These are phyloP conservation scores for Talaromyces verruculosus DNA, from an alignment of 2,329 filamentous ascomycete genomes.

Conservation along the genomic window DNA sequence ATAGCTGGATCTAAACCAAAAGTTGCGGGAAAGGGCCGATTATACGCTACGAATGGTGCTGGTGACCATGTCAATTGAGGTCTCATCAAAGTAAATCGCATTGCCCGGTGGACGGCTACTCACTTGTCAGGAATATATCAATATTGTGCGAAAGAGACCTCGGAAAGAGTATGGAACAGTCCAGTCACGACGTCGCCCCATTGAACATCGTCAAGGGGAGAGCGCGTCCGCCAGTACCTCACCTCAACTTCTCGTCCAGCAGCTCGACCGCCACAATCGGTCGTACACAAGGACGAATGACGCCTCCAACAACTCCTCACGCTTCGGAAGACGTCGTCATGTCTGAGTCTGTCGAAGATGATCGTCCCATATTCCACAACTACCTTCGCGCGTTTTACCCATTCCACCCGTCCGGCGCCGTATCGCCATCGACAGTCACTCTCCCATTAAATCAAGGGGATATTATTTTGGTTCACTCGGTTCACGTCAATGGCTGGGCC, in stretches of 20 bases:
- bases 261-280: slow-evolving; percentile 13
- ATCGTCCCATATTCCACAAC: slow-evolving; percentile 78
- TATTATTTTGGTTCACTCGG: slow-evolving; percentile 88
- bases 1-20: not conserved
- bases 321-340: slow-evolving; percentile 58
- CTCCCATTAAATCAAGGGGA: slow-evolving; percentile 87
- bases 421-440: slow-evolving; percentile 83
- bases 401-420: slow-evolving; percentile 75
- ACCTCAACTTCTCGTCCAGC: slow-evolving; percentile 22
- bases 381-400: slow-evolving; percentile 93
- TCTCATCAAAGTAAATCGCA: slow-evolving; percentile 16
- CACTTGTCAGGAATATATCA: slow-evolving; percentile 19
- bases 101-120: slow-evolving; percentile 33
- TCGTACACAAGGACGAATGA: slow-evolving; percentile 58
- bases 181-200: slow-evolving; percentile 39
- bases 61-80: slow-evolving; percentile 20
- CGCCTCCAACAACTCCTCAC: slow-evolving; percentile 73
- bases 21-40: not conserved
- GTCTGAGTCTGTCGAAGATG: slow-evolving; percentile 43
- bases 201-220: slow-evolving; percentile 41
- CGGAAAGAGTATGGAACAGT: slow-evolving; percentile 34
- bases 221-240: slow-evolving; percentile 22
- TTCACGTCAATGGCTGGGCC: slow-evolving; percentile 98
- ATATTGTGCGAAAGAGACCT: slow-evolving; percentile 2
- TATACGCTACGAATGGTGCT: not conserved